Base-by-base conservation (phyloP, 192 early-diverging fungal species). In the Coemansia sp. region DNA sequence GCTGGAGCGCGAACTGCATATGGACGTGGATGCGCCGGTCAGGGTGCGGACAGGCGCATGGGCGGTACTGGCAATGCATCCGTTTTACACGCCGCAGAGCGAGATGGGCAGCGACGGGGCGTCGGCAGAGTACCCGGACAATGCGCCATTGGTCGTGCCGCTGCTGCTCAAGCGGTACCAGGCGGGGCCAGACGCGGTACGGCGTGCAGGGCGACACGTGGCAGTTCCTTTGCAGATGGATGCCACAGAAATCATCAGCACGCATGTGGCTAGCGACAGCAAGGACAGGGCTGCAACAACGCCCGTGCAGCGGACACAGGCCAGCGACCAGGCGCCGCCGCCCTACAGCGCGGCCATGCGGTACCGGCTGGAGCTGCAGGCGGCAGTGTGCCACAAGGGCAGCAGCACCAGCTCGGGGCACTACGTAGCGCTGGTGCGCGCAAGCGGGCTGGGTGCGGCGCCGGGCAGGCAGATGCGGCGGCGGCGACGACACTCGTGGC, bases 101-200 rank as follows among this genome's bases (percentile, higher is more conserved):
- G 87, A 89, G 56, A 73, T 80, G 55, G 85, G 84, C 23, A 76
- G 74, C 17, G 48, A 53, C 3, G 73, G 73, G 8, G 51, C 66
- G 18, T 66, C 71, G 11, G 74, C 76, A 0, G 76, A 80, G 40
- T 89, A 83, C 46, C 85, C 84, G 3, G 67, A 69, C 6, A 71
- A 75, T 36, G 72, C 73, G 41, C 70, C 70, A 20, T 58, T 89
- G 52, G 81, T 89, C n/a, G 40, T 89, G 28, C 85, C 85, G 1
- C 66, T 89, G 49, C 82, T 87, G 10, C 40, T 89, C 49, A 89
- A 89, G 58, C 75, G 87, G n/a, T 89, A 89, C 45, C 62, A 61
- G 1, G 73, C 76, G 21, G 80, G 84, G 56, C 36, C 43, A 16
- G 32, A 67, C 10, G 71, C 40, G 1, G 65, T 74, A 31, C 60